Evolutionary conservation across 2,329 filamentous ascomycete genomes (phyloP).

Genomic region (Fusarium phyllophilum): DNA sequence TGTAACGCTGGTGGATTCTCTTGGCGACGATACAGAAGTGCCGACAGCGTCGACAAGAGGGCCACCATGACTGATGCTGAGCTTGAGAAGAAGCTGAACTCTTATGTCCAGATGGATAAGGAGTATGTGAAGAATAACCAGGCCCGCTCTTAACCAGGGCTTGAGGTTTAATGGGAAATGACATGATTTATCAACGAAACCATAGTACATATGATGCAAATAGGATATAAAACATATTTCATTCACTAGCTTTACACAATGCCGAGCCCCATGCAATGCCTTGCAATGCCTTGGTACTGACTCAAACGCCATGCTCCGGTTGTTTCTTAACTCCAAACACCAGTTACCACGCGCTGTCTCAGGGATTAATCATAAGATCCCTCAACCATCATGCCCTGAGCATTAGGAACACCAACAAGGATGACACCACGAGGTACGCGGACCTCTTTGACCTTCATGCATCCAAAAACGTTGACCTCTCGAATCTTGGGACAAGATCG

Average conservation of each 20-base stretch:
- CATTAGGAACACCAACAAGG: conserved; percentile 68
- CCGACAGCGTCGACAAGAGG: not conserved
- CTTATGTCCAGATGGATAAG: conserved; percentile 50
- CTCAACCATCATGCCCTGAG: conserved; percentile 69
- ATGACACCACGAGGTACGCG: conserved; percentile 65
- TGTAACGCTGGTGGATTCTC: conserved; percentile 48
- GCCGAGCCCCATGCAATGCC: conserved; percentile 9
- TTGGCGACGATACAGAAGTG: conserved; percentile 41
- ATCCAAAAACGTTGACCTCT: conserved; percentile 71
- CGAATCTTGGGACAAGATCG: conserved; percentile 69
- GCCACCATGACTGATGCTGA: conserved; percentile 48
- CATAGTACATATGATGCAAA: conserved; percentile 3
- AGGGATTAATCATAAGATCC: conserved; percentile 45
- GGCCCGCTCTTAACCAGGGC: conserved; percentile 4
- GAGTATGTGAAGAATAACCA: conserved; percentile 41
- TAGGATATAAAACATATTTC: not conserved
- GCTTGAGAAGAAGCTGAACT: conserved; percentile 52
- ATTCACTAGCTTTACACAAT: not conserved
- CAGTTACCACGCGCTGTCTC: not conserved
- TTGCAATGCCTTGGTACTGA: not conserved
- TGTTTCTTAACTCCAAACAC: conserved; percentile 12
- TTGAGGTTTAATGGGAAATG: not conserved
- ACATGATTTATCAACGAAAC: not conserved
- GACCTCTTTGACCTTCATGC: conserved; percentile 68
- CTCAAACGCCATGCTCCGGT: not conserved